Percentiles rank a stretch among this genome's conserved stretches.
Conservation (phyloP, 192 early-diverging fungal genomes). For the Umbelopsis ramanniana region DNA sequence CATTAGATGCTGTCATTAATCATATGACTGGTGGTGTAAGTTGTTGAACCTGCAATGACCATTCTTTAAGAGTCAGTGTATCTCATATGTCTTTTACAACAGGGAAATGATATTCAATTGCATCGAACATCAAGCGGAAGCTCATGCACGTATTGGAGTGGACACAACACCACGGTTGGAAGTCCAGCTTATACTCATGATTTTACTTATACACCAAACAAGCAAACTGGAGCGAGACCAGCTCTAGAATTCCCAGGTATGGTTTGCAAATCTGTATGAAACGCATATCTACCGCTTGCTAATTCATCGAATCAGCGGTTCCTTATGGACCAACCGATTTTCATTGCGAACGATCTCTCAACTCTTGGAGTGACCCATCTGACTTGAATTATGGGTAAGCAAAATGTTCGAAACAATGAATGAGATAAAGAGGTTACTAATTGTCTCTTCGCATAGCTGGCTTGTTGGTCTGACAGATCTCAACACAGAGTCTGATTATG, state of each 20-base stretch:
- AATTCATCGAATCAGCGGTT: not conserved
- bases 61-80: no score
- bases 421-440: not conserved
- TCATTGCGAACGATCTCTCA: constrained; percentile 11
- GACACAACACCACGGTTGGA: not conserved
- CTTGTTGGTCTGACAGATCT: constrained; percentile 6
- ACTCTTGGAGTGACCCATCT: not conserved
- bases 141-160: not conserved
- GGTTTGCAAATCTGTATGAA: not conserved
- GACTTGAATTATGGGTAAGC: not conserved
- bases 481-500: constrained; percentile 6
- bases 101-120: constrained; percentile 9
- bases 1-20: not conserved
- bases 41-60: not conserved
- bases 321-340: constrained; percentile 9
- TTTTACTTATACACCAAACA: constrained; percentile 4
- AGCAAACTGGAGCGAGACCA: not conserved
- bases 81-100: not conserved
- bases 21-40: constrained; percentile 15
- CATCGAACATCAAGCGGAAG: not conserved
- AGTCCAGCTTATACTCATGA: constrained; percentile 6
- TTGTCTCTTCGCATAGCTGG: not conserved
- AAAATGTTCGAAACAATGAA: not conserved
- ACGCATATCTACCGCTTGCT: not conserved
- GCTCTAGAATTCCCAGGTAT: not conserved